phyloP scores from a whole-genome alignment of 441 rosid species.

The Populus trichocarpa region DNA sequence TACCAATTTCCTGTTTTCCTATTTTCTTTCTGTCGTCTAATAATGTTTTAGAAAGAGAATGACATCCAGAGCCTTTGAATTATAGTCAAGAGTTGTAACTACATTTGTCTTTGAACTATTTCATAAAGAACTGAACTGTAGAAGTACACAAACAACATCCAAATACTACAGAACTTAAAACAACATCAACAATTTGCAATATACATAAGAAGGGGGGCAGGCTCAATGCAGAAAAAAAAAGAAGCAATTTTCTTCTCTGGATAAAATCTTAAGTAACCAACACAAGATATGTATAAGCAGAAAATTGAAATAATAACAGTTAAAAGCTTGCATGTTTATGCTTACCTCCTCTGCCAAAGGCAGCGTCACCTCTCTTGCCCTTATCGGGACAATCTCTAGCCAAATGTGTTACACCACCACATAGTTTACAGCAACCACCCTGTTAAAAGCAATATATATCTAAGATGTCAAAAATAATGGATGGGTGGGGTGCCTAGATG shows the following conservation, averaged over 20 bases:
- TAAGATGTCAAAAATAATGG: slow-evolving; percentile 6
- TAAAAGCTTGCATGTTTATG: slow-evolving; percentile 9
- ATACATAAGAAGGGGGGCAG: background rate
- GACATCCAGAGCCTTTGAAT: background rate
- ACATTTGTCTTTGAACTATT: background rate
- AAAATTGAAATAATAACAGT: background rate
- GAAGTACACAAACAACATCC: background rate
- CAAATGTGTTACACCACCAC: slow-evolving; percentile 90
- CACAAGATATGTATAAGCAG: background rate
- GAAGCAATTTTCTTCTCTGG: background rate
- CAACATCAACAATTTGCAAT: background rate
- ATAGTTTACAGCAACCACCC: slow-evolving; percentile 93
- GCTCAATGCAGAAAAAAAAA: no score
- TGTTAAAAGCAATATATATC: slow-evolving; percentile 13
- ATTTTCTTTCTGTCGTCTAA: background rate
- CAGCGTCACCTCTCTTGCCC: slow-evolving; percentile 32
- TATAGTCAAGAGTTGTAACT: background rate
- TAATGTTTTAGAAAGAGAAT: background rate
- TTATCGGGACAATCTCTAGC: slow-evolving; percentile 90
- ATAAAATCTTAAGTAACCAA: background rate
- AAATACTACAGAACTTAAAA: background rate
- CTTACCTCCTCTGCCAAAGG: slow-evolving; percentile 33
- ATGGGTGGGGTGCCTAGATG: background rate
- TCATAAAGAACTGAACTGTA: background rate
- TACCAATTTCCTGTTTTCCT: background rate